Evolutionary conservation across 805 yeast species (phyloP).

Genomic region (Myxozyma vanderwaltii): DNA sequence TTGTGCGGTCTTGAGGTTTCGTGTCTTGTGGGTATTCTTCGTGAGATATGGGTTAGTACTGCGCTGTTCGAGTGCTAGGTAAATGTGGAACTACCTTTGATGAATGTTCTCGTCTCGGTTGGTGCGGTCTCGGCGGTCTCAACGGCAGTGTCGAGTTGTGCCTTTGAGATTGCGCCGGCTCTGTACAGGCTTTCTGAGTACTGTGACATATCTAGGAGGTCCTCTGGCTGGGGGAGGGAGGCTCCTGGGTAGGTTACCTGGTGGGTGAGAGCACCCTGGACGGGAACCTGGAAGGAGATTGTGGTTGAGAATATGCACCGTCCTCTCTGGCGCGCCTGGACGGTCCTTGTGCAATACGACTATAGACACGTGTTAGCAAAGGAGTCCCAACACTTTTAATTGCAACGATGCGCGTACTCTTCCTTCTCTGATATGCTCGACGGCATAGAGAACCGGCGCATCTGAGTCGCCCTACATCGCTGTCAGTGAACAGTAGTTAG

Average conservation of each 20-base stretch:
- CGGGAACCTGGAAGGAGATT: conserved; percentile 48
- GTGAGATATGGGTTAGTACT: not conserved
- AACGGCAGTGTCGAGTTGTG: not conserved
- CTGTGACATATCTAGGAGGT: conserved; percentile 1
- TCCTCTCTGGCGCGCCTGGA: conserved; percentile 58
- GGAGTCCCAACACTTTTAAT: too few relatives aligned
- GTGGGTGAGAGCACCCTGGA: conserved; percentile 16
- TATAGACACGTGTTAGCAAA: not conserved
- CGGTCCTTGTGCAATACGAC: conserved; percentile 55
- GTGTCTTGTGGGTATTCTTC: not conserved
- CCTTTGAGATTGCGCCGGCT: conserved; percentile 1
- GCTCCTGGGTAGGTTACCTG: conserved; percentile 11
- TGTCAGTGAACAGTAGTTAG: not conserved
- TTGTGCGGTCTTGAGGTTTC: conserved; percentile 14
- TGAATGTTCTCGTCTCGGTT: conserved; percentile 1
- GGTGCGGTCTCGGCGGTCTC: conserved; percentile 7
- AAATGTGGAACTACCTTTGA: not conserved
- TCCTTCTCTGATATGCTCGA: conserved; percentile 55
- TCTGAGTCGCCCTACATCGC: conserved; percentile 32
- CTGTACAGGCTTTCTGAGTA: conserved; percentile 1
- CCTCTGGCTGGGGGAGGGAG: conserved; percentile 31
- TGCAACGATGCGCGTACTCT: conserved; percentile 37
- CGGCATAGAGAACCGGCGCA: conserved; percentile 55
- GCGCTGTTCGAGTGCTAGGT: too few relatives aligned
- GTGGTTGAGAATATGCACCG: conserved; percentile 55